Evolutionary conservation across 805 yeast species (phyloP), one percentile per base, ranked within the genome.

Genomic region (Hanseniaspora vineae): DNA sequence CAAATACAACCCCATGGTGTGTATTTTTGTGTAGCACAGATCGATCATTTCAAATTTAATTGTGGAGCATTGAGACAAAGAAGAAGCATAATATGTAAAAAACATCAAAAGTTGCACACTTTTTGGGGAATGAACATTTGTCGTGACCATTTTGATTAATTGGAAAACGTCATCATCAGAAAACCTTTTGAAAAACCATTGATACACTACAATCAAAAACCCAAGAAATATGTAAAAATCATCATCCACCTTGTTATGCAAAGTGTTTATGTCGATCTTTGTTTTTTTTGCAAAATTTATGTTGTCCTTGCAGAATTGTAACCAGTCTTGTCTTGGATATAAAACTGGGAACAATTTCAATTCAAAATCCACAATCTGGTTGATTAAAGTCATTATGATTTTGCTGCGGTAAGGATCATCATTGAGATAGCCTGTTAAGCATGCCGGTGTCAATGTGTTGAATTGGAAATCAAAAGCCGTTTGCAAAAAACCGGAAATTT

Each of bases 61-160:
- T 13, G n/a, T 20, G 20, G 31, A 20, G 3, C 13, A 2, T 32
- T 33, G 31, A 31, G 35, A 12, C 23, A 50, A 40, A 17, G 56
- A 57, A 64, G 61, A 58, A 35, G 56, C 59, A 46, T 58, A 62
- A 46, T 51, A 59, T 29, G 51, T 50, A 8, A 58, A 54, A 35
- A 61, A 43, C 20, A 55, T 45, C 18, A 58, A 40, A n/a, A 53
- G 47, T 47, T 62, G 65, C 12, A 59, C 33, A 8, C 47, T 49
- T 8, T 51, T 51, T 39, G 58, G 29, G 31, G 51, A 51, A 14
- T 52, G 50, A 11, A 50, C 42, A 9, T 56, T 44, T 2, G 51
- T 44, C 15, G 54, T 51, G 39, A 62, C 45, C 31, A 58, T 35
- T 49, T 59, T 59, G 8, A 62, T 54, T 10, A 59, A 45, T 39